phyloP scores from a whole-genome alignment of 352 stramenopile species.

The Globisporangium recalcitrans region DNA sequence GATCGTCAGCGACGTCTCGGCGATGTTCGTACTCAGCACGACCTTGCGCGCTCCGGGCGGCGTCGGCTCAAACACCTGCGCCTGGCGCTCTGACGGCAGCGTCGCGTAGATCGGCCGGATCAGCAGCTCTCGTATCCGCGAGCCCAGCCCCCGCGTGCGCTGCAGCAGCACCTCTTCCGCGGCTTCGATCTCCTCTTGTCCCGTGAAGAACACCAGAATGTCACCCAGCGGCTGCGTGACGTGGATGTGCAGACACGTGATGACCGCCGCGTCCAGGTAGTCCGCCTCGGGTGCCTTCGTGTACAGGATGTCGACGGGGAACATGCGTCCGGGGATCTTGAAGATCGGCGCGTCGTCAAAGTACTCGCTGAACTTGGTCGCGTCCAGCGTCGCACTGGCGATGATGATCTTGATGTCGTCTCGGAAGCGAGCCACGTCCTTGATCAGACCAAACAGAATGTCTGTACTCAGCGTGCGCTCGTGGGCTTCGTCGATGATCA shows the following conservation, averaged over 20 bases:
- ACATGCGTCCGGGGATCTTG: slow-evolving; percentile 97
- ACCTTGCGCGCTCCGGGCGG: slow-evolving; percentile 96
- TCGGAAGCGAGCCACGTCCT: slow-evolving; percentile 95
- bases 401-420: slow-evolving; percentile 98
- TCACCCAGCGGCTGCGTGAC: slow-evolving; percentile 97
- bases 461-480: slow-evolving; percentile 98
- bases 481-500: slow-evolving; percentile 99
- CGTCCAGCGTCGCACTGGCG: slow-evolving; percentile 95
- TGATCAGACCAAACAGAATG: slow-evolving; percentile 98
- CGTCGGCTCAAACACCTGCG: slow-evolving; percentile 98
- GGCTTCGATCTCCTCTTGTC: slow-evolving; percentile 99
- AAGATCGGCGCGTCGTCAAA: slow-evolving; percentile 99
- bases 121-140: slow-evolving; percentile 96
- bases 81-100: slow-evolving; percentile 96
- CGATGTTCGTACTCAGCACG: slow-evolving; percentile 99
- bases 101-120: slow-evolving; percentile 99
- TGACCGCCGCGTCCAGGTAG: slow-evolving; percentile 98
- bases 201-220: slow-evolving; percentile 99
- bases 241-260: slow-evolving; percentile 98
- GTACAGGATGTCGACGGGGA: slow-evolving; percentile 96
- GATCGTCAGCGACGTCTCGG: slow-evolving; percentile 99
- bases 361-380: slow-evolving; percentile 98
- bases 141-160: slow-evolving; percentile 91
- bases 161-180: slow-evolving; percentile 94
- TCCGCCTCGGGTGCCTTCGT: slow-evolving; percentile 98